Base-by-base conservation (phyloP, 257 asterid species). In the Sherardia arvensis region DNA sequence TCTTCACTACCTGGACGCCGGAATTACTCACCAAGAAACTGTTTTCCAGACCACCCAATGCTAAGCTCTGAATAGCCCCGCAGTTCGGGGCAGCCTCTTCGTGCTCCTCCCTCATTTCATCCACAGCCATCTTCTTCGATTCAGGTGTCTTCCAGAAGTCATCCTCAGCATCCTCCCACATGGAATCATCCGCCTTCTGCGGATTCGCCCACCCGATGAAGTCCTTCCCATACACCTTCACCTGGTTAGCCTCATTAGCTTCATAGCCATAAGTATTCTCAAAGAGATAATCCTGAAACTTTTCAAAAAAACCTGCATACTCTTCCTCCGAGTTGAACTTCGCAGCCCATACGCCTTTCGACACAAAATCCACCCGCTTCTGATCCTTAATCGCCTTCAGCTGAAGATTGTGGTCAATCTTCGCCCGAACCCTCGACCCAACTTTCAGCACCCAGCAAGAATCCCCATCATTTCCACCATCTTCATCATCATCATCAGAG, bases 121-220 rank as follows among this genome's bases (percentile, higher is more conserved):
- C 83, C 30, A 61, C 66, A 29, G 53, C 71, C 62, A 71, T 82
- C 23, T 61, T 25, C 8, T 53, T 69, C 26, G 61, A 25, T 12
- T 27, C 61, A 0, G 90, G 95, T 45, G 85, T 83, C 78, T 56
- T 74, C 71, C 40, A 67, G 38, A 77, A 67, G 59, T 72, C 67
- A 36, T 87, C 95, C 54, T 81, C 90, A 0, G 92, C 95, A 60
- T 86, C 94, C 67, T 91, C 97, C 95, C 97, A 86, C 87, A 93
- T 84, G 0, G 97, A 87, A 71, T 93, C 97, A 53, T 93, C 99
- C 0, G 99, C 97, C 9, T 66, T 75, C 51, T 87, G 90, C 0
- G 99, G 97, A 23, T 90, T 87, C 7, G 94, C 97, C 97, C 99
- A 92, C 17, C 89, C 97, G 0, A 92, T 73, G 56, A 92, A 92